Evolutionary conservation across 164 flowering plant genomes (phyloP), one percentile per base, ranked within the genome.

Genomic region (Macadamia tetraphylla): DNA sequence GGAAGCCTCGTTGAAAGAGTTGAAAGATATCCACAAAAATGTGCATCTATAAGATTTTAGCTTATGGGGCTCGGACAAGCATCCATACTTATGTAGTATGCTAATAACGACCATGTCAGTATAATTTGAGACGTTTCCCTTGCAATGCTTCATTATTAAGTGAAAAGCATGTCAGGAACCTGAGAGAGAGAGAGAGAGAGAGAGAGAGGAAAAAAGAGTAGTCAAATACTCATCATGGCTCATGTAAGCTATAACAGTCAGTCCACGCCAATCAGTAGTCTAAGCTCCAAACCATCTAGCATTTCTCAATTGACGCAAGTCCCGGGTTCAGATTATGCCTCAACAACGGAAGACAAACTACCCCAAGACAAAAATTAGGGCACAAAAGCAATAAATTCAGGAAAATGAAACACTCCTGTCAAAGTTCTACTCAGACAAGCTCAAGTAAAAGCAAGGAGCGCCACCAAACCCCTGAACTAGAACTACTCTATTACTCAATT

Each of bases 381-480:
- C 67, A 64, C 9, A 49, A 30, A 64, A 64, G 46, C 35, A 44
- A 58, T 6, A 35, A 67, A 29, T 67, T n/a, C 58, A 66, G 52
- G 32, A 67, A 12, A 58, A 58, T 8, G 6, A 23, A 15, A 57
- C 57, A 14, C 29, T 59, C 35, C 12, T 66, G 10, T 31, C 59
- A 15, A 14, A 31, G 29, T 53, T 56, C 12, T 18, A 42, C 60
- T 44, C 49, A 67, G 58, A 8, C 40, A 58, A 58, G 10, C 35
- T 0, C 70, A 29, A 1, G 9, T 44, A 67, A 18, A 14, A 31
- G 8, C 40, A 60, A 60, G 8, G 32, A 60, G 1, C 51, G 43
- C 62, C 40, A 67, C 56, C 32, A 58, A 58, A 13, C 18, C 63
- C 63, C 60, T 10, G 49, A 53, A 67, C 23, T 58, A 48, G 30